Conservation (phyloP, 192 early-diverging fungal genomes). For the Gaertneriomyces semiglobifer region DNA sequence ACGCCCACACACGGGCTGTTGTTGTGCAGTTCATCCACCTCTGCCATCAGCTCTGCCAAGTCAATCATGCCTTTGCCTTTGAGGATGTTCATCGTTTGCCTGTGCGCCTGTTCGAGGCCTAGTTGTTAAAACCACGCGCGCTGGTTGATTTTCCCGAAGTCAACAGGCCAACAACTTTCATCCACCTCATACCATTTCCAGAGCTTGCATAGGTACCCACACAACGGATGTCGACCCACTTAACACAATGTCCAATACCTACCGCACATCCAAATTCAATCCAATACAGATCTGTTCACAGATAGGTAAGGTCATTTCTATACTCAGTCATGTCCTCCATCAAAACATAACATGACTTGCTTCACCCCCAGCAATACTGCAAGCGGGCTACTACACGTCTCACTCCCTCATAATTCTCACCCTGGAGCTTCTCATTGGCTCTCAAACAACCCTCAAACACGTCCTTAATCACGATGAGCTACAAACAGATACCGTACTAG, state of each 20-base stretch:
- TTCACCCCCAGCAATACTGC: constrained; percentile 42
- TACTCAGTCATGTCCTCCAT: background rate
- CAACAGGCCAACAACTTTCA: too few relatives aligned
- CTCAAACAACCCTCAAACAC: constrained; percentile 61
- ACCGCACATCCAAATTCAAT: constrained; percentile 28
- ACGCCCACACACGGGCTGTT: too few relatives aligned
- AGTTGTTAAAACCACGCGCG: too few relatives aligned
- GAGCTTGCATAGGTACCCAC: too few relatives aligned
- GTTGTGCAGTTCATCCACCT: too few relatives aligned
- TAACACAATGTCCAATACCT: constrained; percentile 18
- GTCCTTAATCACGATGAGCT: constrained; percentile 62
- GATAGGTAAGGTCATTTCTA: constrained; percentile 21
- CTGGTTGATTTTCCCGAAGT: too few relatives aligned
- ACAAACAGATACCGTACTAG: constrained; percentile 59
- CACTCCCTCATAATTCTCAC: constrained; percentile 49
- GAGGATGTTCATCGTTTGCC: too few relatives aligned
- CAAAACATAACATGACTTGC: background rate
- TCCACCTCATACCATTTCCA: too few relatives aligned
- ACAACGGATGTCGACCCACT: background rate
- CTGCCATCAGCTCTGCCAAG: background rate
- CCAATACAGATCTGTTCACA: constrained; percentile 25
- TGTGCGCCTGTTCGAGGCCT: too few relatives aligned
- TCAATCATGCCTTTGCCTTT: too few relatives aligned
- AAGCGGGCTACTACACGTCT: constrained; percentile 59
- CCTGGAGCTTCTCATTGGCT: constrained; percentile 57